These are phyloP conservation scores for Tricholoma hemisulphureum DNA, from an alignment of 768 basidiomycete genomes.

Conservation along the genomic window DNA sequence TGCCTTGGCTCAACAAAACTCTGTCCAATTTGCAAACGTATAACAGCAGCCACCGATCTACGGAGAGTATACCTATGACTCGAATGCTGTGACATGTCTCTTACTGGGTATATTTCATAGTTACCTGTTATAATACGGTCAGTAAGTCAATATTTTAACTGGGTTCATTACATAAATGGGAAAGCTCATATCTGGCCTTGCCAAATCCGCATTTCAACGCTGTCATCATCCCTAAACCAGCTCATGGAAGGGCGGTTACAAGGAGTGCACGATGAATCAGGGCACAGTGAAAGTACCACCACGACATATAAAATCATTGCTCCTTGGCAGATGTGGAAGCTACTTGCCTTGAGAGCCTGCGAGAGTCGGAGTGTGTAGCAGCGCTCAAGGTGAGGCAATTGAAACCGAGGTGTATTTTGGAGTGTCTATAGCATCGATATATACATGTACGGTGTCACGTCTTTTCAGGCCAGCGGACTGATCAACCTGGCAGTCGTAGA, in stretches of 20 bases:
- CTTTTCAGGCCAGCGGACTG: constrained; percentile 83
- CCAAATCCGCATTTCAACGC: constrained; percentile 55
- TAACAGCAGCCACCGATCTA: constrained; percentile 73
- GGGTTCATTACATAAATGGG: constrained; percentile 1
- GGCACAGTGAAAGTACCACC: constrained; percentile 50
- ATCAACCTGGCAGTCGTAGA: constrained; percentile 63
- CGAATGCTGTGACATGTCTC: constrained; percentile 4
- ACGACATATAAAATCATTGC: constrained; percentile 66
- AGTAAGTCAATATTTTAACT: neutral
- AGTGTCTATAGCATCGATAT: constrained; percentile 25
- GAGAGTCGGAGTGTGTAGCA: neutral
- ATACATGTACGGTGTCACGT: constrained; percentile 20
- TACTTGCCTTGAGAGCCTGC: constrained; percentile 6
- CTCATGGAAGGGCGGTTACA: constrained; percentile 46
- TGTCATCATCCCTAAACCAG: constrained; percentile 47
- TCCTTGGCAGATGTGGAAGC: constrained; percentile 12
- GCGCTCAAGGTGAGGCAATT: neutral
- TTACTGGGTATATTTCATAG: neutral
- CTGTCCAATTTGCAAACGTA: constrained; percentile 86
- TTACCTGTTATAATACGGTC: neutral
- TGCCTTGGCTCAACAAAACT: constrained; percentile 80
- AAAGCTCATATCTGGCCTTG: constrained; percentile 88
- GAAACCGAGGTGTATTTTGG: constrained; percentile 17
- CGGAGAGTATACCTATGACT: constrained; percentile 69
- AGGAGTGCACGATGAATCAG: constrained; percentile 27